Percentiles rank a stretch among this genome's conserved stretches.
Evolutionary conservation across 768 basidiomycete species (phyloP).

Genomic region (Trametes villosa): DNA sequence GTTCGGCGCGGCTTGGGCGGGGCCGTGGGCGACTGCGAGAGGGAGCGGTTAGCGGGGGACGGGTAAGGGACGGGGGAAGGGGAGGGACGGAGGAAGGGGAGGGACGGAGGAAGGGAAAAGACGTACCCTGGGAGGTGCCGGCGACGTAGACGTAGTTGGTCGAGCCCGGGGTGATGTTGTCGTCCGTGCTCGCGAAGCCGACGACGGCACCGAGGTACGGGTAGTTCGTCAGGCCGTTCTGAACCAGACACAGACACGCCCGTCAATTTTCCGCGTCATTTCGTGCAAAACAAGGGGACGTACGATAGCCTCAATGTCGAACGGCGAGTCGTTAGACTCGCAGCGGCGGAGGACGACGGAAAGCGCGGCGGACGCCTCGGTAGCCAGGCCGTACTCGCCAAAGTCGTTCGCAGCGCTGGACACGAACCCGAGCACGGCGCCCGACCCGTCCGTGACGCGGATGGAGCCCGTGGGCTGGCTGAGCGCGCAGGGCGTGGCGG

Average conservation of each 20-base stretch:
- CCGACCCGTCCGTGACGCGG: conserved; percentile 16
- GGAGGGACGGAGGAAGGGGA: conserved; percentile 10
- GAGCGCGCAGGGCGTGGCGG: conserved; percentile 11
- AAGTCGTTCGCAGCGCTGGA: neutral
- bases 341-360: neutral
- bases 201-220: conserved; percentile 18
- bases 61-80: neutral
- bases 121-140: conserved; percentile 1
- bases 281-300: neutral
- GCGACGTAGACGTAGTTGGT: conserved; percentile 24
- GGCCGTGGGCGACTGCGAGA: neutral
- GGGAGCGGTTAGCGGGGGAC: neutral
- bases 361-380: neutral
- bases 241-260: too few relatives aligned
- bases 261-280: neutral
- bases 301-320: neutral
- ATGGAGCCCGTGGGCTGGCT: conserved; percentile 5
- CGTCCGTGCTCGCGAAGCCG: conserved; percentile 15
- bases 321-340: neutral
- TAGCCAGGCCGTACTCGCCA: neutral
- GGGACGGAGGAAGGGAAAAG: neutral
- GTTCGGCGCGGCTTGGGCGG: conserved; percentile 17
- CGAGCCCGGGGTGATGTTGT: conserved; percentile 12
- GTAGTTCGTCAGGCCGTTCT: conserved; percentile 21
- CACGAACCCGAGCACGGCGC: neutral